Evolutionary conservation across 306 rosid genomes (phyloP).

Genomic region (Phaseolus lunatus): DNA sequence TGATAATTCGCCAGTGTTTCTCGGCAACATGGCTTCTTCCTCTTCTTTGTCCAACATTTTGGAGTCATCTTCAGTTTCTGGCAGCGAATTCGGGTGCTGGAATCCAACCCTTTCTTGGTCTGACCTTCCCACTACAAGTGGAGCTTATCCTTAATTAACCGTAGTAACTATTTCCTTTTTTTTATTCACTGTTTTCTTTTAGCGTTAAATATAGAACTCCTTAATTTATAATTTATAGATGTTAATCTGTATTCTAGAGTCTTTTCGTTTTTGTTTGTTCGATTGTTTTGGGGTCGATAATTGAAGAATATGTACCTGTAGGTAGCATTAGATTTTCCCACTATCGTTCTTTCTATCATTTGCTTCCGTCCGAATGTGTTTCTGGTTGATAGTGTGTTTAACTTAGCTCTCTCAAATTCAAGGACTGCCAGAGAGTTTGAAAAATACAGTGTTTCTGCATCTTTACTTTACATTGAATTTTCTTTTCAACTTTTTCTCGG

Average conservation of each 20-base stretch:
- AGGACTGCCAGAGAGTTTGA: constrained; percentile 42
- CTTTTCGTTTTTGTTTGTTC: constrained; percentile 39
- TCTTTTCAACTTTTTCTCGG: constrained; percentile 10
- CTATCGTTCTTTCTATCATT: not conserved
- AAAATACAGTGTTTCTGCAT: constrained; percentile 37
- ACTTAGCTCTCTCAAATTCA: constrained; percentile 38
- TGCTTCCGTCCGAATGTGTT: constrained; percentile 21
- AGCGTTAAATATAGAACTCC: constrained; percentile 13
- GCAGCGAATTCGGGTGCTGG: constrained; percentile 83
- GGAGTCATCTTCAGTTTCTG: constrained; percentile 66
- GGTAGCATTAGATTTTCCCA: constrained; percentile 41
- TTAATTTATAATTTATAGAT: constrained; percentile 41
- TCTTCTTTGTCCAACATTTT: constrained; percentile 60
- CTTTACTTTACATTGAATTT: not conserved
- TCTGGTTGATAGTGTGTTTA: constrained; percentile 57
- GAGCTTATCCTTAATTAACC: constrained; percentile 68
- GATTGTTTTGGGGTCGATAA: constrained; percentile 46
- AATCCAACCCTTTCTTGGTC: constrained; percentile 80
- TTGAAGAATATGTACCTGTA: constrained; percentile 29
- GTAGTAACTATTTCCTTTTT: constrained; percentile 5
- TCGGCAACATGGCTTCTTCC: constrained; percentile 57
- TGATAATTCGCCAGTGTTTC: constrained; percentile 54
- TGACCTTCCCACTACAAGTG: constrained; percentile 80
- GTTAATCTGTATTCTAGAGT: constrained; percentile 32
- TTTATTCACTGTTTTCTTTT: constrained; percentile 24